A percentile compares a stretch with the other conserved stretches of the same genome.
phyloP scores from a whole-genome alignment of 1,284 basidiomycete species.

The Irpex sp. region DNA sequence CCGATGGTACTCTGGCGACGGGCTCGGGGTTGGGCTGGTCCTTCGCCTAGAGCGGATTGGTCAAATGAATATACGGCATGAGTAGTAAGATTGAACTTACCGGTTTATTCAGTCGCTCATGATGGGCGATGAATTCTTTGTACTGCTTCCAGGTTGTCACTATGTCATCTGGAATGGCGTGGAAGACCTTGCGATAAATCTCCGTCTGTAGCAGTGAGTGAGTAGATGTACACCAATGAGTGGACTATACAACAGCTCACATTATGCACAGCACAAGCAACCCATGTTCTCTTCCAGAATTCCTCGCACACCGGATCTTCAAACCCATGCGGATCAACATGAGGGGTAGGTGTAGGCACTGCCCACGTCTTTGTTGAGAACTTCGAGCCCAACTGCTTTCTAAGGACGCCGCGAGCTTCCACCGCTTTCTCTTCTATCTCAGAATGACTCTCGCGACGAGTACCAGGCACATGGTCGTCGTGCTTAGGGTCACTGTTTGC shows the following conservation, averaged over 20 bases:
- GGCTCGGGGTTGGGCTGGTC: constrained; percentile 40
- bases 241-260: constrained; percentile 40
- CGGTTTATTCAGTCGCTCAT: constrained; percentile 69
- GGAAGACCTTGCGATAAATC: constrained; percentile 91
- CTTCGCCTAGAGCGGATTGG: constrained; percentile 33
- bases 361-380: constrained; percentile 51
- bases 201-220: constrained; percentile 58
- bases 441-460: constrained; percentile 40
- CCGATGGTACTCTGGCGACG: constrained; percentile 52
- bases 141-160: constrained; percentile 94
- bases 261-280: constrained; percentile 78
- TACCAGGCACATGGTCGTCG: constrained; percentile 40
- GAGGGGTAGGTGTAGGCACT: constrained; percentile 61
- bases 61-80: neutral
- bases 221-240: constrained; percentile 10
- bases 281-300: constrained; percentile 90
- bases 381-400: constrained; percentile 53
- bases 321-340: constrained; percentile 73
- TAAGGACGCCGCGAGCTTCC: constrained; percentile 42
- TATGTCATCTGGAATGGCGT: constrained; percentile 85
- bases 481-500: constrained; percentile 42
- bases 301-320: constrained; percentile 81
- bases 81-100: constrained; percentile 32
- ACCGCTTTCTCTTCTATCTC: constrained; percentile 50
- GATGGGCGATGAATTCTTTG: constrained; percentile 75